A percentile compares a stretch with the other conserved stretches of the same genome.
These are phyloP conservation scores for Globisporangium acanthophoron DNA, from an alignment of 352 stramenopile genomes.

Conservation along the genomic window DNA sequence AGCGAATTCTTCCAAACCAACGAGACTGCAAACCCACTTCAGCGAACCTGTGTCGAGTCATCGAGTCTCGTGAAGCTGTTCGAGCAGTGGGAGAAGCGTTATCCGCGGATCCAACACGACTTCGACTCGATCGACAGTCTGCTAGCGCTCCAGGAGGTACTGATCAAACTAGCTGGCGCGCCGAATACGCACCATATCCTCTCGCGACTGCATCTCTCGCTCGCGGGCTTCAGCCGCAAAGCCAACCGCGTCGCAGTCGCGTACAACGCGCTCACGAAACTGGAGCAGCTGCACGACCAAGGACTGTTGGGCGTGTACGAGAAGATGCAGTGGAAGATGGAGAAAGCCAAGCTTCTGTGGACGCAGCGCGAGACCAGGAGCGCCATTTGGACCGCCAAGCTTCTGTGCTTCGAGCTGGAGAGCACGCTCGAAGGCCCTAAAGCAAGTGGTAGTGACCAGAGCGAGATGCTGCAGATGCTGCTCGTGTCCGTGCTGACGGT, in stretches of 20 bases:
- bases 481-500: conserved; percentile 61
- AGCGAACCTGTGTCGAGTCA: neutral
- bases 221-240: conserved; percentile 55
- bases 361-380: conserved; percentile 63
- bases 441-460: conserved; percentile 2
- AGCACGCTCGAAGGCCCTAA: conserved; percentile 18
- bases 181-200: conserved; percentile 20
- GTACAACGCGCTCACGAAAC: conserved; percentile 54
- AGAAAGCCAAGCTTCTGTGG: conserved; percentile 79
- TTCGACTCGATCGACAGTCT: conserved; percentile 60
- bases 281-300: conserved; percentile 45
- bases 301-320: conserved; percentile 32
- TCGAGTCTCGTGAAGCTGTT: conserved; percentile 21
- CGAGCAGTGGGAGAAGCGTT: conserved; percentile 35
- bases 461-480: conserved; percentile 36
- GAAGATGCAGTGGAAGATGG: conserved; percentile 56
- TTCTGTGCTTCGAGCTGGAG: conserved; percentile 39
- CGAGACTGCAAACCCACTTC: neutral
- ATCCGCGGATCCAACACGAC: conserved; percentile 35
- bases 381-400: conserved; percentile 69
- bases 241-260: conserved; percentile 57
- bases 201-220: conserved; percentile 47
- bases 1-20: neutral
- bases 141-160: conserved; percentile 52
- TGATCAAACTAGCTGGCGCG: conserved; percentile 35